Base-by-base conservation (phyloP, 2,329 filamentous ascomycete genomes). In the Xylaria sp. region DNA sequence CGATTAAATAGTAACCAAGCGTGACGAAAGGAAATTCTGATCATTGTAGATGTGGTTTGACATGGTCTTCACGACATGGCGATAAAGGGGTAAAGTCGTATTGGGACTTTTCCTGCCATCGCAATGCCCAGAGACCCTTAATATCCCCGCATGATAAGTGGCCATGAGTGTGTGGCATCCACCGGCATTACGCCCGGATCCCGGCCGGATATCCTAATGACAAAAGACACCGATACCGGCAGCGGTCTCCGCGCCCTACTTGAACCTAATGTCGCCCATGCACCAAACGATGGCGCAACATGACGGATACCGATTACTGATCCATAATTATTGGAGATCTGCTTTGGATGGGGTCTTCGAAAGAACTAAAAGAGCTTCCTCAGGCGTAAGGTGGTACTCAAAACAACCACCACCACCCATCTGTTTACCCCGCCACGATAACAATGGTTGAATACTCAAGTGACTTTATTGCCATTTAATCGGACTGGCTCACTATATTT, bases 201-300 rank as follows among this genome's bases (percentile, higher is more conserved):
- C 60, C 67, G 55, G 56, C 60, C 64, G 64, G 59, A 20, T 1
- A 25, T 62, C 23, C 20, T 23, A 20, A 51, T 65, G 46, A 62
- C 58, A 37, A 69, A 58, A 52, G 25, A 48, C 50, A 60, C 67
- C 67, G 67, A 69, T 69, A 69, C 64, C 67, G 67, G 67, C 60
- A 64, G 31, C 12, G 13, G 54, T 23, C 48, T 28, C 58, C 51
- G 31, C 64, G 55, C 64, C 59, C 55, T 63, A 28, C 31, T 5
- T 41, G 18, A 63, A 51, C 41, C 50, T 44, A 62, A 54, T 57
- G 18, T 66, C 58, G 46, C 46, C 28, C 28, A 28, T 28, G 48
- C 25, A 48, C 63, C 5, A 52, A 63, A n/a, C 52, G 52, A 71
- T 71, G 69, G 58, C 63, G 69, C 58, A 65, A 65, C 39, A 67